phyloP scores from a whole-genome alignment of 1,284 basidiomycete species.

The Boletus smithii region DNA sequence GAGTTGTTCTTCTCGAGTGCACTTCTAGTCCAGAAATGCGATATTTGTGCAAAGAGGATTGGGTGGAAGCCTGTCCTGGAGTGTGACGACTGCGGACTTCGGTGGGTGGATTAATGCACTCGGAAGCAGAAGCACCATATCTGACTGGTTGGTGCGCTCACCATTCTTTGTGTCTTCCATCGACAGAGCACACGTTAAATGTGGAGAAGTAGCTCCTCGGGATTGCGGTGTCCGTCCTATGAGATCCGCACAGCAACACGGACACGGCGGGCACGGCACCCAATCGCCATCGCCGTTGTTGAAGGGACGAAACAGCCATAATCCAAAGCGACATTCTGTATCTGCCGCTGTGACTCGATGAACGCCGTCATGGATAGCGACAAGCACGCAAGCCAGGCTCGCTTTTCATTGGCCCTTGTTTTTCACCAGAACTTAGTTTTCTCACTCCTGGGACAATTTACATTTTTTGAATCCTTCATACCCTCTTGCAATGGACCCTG shows the following conservation, averaged over 20 bases:
- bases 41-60: slow-evolving; percentile 76
- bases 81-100: slow-evolving; percentile 76
- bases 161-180: slow-evolving; percentile 14
- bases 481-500: slow-evolving; percentile 23
- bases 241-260: slow-evolving; percentile 35
- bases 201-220: slow-evolving; percentile 74
- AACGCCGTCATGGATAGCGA: slow-evolving; percentile 16
- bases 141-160: slow-evolving; percentile 14
- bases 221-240: slow-evolving; percentile 63
- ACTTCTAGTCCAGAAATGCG: slow-evolving; percentile 70
- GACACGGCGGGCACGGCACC: slow-evolving; percentile 25
- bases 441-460: slow-evolving; percentile 14
- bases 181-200: slow-evolving; percentile 74
- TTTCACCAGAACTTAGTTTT: slow-evolving; percentile 8
- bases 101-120: slow-evolving; percentile 17
- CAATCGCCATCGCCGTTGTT: slow-evolving; percentile 26
- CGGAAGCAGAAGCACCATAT: slow-evolving; percentile 15
- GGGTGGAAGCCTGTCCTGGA: slow-evolving; percentile 83
- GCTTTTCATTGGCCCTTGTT: background rate
- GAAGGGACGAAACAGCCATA: slow-evolving; percentile 28
- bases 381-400: slow-evolving; percentile 11
- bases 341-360: slow-evolving; percentile 27
- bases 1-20: slow-evolving; percentile 74
- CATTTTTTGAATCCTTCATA: slow-evolving; percentile 17
- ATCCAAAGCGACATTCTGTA: slow-evolving; percentile 31